phyloP scores from a whole-genome alignment of 2,329 filamentous ascomycete species.

The Xylariales sp. region DNA sequence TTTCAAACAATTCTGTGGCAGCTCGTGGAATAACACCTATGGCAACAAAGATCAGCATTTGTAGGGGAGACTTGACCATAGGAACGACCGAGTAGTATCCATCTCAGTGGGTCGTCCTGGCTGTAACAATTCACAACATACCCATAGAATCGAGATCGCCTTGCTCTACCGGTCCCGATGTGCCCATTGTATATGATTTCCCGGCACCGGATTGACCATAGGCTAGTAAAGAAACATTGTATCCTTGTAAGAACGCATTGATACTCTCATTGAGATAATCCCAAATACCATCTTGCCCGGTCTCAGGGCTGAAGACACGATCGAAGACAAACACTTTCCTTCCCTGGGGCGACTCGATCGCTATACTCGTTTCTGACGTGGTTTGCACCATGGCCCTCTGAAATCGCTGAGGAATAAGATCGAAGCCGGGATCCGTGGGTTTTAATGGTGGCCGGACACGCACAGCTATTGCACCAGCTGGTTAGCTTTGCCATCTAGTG shows the following conservation, averaged over 20 bases:
- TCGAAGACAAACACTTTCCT: slow-evolving; percentile 97
- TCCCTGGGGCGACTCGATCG: slow-evolving; percentile 91
- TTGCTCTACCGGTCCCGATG: slow-evolving; percentile 85
- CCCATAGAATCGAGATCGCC: slow-evolving; percentile 78
- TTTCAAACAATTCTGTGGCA: slow-evolving; percentile 87
- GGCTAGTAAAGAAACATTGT: slow-evolving; percentile 97
- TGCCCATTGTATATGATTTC: slow-evolving; percentile 99
- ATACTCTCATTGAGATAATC: slow-evolving; percentile 94
- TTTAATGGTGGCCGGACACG: slow-evolving; percentile 90
- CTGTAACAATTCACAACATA: slow-evolving; percentile 58
- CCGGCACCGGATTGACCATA: slow-evolving; percentile 98
- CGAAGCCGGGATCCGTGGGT: slow-evolving; percentile 87
- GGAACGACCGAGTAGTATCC: background rate
- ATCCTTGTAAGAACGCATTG: slow-evolving; percentile 89
- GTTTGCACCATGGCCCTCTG: slow-evolving; percentile 93
- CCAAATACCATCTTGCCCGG: slow-evolving; percentile 90
- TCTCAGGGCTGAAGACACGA: slow-evolving; percentile 86
- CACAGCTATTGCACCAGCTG: slow-evolving; percentile 72
- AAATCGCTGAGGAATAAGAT: slow-evolving; percentile 95
- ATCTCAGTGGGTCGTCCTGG: background rate
- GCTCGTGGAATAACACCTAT: slow-evolving; percentile 97
- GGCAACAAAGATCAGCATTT: slow-evolving; percentile 32
- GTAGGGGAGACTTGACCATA: background rate
- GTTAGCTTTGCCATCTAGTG: slow-evolving; percentile 24
- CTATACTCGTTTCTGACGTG: slow-evolving; percentile 83